Conservation (phyloP, 2,329 filamentous ascomycete genomes). For the Monilinia polystroma region DNA sequence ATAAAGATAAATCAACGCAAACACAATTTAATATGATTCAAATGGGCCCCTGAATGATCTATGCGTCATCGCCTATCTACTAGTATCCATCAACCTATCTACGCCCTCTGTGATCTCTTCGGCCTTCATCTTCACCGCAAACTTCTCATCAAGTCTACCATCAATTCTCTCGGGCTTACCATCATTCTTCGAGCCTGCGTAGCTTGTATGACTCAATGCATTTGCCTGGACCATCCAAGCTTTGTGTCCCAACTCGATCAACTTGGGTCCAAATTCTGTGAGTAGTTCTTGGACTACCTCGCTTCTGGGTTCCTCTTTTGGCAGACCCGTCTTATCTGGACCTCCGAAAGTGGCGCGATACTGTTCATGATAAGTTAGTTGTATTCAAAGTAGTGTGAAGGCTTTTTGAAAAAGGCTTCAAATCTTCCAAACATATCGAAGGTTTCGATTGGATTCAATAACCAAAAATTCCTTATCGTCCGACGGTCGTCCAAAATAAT, state of each 20-base stretch:
- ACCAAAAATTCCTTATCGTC: background rate
- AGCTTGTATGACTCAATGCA: slow-evolving; percentile 27
- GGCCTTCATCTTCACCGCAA: background rate
- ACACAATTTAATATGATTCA: background rate
- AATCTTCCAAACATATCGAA: background rate
- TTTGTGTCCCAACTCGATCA: slow-evolving; percentile 27
- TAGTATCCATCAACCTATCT: background rate
- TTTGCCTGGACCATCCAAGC: slow-evolving; percentile 33
- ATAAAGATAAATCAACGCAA: background rate
- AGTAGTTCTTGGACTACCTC: slow-evolving; percentile 26
- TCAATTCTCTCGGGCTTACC: slow-evolving; percentile 11
- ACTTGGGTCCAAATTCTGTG: slow-evolving; percentile 27
- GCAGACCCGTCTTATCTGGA: slow-evolving; percentile 23
- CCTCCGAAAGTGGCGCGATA: slow-evolving; percentile 32
- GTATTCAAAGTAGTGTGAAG: background rate
- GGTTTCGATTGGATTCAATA: background rate
- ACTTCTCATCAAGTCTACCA: background rate
- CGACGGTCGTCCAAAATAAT: background rate
- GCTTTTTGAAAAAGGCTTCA: background rate
- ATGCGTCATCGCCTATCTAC: background rate
- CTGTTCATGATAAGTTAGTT: background rate
- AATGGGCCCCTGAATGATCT: background rate
- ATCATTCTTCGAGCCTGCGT: slow-evolving; percentile 25
- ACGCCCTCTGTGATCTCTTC: slow-evolving; percentile 3
- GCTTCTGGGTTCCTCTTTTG: slow-evolving; percentile 20